Evolutionary conservation across 2,329 filamentous ascomycete genomes (phyloP).

Genomic region (Lecanosticta acicola): DNA sequence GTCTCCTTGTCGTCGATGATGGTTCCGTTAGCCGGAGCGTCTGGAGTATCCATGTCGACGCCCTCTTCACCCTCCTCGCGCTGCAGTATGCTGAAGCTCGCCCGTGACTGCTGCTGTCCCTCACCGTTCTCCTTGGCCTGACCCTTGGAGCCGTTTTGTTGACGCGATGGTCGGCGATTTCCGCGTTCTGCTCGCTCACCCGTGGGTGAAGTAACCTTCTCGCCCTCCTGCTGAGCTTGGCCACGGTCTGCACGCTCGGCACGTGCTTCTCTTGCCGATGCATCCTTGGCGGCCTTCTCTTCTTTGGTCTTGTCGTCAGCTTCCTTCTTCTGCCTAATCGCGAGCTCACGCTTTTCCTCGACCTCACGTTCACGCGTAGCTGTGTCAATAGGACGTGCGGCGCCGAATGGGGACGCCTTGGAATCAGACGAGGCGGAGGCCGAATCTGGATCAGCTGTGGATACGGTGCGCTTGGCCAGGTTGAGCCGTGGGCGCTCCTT

Average conservation of each 20-base stretch:
- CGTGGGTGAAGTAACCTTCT: slow-evolving; percentile 38
- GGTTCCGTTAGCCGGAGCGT: slow-evolving; percentile 46
- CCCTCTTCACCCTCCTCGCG: slow-evolving; percentile 38
- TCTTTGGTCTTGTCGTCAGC: slow-evolving; percentile 79
- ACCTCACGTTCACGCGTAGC: slow-evolving; percentile 82
- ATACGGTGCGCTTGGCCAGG: slow-evolving; percentile 83
- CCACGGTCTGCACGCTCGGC: slow-evolving; percentile 29
- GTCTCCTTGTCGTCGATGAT: slow-evolving; percentile 49
- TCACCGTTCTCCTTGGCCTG: slow-evolving; percentile 32
- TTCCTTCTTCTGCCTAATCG: slow-evolving; percentile 75
- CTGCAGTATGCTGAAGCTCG: slow-evolving; percentile 40
- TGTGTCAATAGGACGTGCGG: slow-evolving; percentile 89
- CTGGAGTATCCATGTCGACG: slow-evolving; percentile 40
- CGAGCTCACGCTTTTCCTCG: slow-evolving; percentile 75
- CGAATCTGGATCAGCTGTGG: slow-evolving; percentile 58
- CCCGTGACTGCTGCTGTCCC: slow-evolving; percentile 20
- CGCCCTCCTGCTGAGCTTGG: slow-evolving; percentile 28
- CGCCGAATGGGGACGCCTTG: slow-evolving; percentile 90
- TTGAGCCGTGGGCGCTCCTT: slow-evolving; percentile 74
- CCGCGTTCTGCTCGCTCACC: slow-evolving; percentile 34
- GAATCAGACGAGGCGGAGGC: slow-evolving; percentile 48
- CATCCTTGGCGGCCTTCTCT: slow-evolving; percentile 54
- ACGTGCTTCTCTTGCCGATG: slow-evolving; percentile 52
- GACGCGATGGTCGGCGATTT: slow-evolving; percentile 23
- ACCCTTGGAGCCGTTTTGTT: slow-evolving; percentile 23